Conservation (phyloP, 2,329 filamentous ascomycete genomes). For the Cladosporium colombiae region DNA sequence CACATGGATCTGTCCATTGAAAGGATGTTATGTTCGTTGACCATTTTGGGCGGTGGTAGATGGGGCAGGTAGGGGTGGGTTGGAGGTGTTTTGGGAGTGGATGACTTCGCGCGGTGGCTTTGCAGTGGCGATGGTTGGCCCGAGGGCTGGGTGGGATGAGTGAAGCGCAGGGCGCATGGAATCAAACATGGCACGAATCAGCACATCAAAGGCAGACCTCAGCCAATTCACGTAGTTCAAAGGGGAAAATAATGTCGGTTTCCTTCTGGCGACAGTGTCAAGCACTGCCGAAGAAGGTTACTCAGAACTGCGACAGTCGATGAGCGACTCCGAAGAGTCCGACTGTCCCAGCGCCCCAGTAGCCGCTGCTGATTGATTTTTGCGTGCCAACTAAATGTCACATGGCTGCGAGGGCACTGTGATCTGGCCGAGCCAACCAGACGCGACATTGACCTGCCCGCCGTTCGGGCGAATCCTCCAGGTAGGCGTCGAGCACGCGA, state of each 20-base stretch:
- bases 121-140: neutral
- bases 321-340: neutral
- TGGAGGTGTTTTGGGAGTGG: neutral
- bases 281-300: neutral
- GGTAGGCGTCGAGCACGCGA: neutral
- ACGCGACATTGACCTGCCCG: neutral
- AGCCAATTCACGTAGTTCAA: neutral
- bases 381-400: neutral
- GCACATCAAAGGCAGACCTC: too few species aligned
- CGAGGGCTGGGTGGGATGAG: too few species aligned
- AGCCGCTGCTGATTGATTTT: neutral
- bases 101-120: neutral
- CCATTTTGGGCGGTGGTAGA: neutral
- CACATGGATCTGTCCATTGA: neutral
- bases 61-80: too few species aligned
- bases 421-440: neutral
- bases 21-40: neutral
- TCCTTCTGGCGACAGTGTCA: neutral
- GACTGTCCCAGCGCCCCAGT: neutral
- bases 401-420: neutral
- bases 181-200: neutral
- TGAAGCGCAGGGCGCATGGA: neutral
- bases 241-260: neutral
- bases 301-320: neutral
- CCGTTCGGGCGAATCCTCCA: neutral